phyloP scores from a whole-genome alignment of 148 eudicot species.

The Chenopodium formosanum region DNA sequence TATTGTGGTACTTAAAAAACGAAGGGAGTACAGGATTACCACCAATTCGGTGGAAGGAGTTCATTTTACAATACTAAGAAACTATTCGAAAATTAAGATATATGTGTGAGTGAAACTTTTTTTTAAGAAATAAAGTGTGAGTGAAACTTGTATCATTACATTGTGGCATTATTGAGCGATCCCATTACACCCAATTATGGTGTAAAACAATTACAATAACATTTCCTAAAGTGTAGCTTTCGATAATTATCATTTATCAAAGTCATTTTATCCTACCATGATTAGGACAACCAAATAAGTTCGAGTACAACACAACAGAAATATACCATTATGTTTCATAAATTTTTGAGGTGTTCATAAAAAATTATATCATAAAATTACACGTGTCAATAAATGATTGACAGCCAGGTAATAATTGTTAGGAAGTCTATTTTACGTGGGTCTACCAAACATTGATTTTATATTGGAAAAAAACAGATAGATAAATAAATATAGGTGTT shows the following conservation, averaged over 20 bases:
- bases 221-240: neutral
- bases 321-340: neutral
- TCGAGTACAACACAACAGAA: slow-evolving; percentile 27
- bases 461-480: neutral
- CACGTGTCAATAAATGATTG: slow-evolving; percentile 17
- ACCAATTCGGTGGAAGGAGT: too few species aligned
- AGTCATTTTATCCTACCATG: slow-evolving; percentile 16
- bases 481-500: neutral
- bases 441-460: neutral
- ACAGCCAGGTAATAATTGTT: slow-evolving; percentile 11
- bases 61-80: too few species aligned
- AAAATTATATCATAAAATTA: neutral
- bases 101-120: too few species aligned
- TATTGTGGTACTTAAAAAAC: too few species aligned
- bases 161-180: neutral
- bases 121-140: too few species aligned
- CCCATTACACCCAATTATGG: neutral
- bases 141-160: too few species aligned
- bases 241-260: neutral
- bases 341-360: slow-evolving; percentile 5
- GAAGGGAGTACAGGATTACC: too few species aligned
- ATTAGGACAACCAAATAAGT: slow-evolving; percentile 31
- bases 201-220: neutral
- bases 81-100: too few species aligned
- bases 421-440: slow-evolving; percentile 26